Base-by-base conservation (phyloP, 352 stramenopile species). In the Pythium brachiatum region DNA sequence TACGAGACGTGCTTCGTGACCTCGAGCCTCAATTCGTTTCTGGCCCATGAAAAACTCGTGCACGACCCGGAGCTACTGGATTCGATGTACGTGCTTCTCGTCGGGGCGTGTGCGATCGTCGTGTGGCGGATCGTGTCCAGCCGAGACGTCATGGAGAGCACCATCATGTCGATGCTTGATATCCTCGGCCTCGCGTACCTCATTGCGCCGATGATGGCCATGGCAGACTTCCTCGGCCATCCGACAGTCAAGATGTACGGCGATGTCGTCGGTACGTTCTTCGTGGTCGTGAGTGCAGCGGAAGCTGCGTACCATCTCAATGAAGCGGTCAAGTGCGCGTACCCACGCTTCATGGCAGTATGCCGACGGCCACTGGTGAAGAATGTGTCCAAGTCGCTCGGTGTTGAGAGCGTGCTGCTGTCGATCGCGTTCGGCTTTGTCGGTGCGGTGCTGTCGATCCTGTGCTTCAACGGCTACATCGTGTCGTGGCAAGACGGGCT, bases 171-270 rank as follows among this genome's bases (percentile, higher is more conserved):
- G n/a, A 59, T 73, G 38, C 63, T 88, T 48, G 81, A 90, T 59
- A 78, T 81, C 3, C 54, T 86, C 38, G 78, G 75, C 0, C 43
- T 90, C 38, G 71, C 80, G 32, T 81, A 83, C 32, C 51, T 90
- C 46, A 69, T 81, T 9, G 57, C 75, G n/a, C 79, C 83, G n/a
- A 76, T 90, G 71, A 84, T 87, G 73, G 79, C 84, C 27, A 71
- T 83, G 13, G 66, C 75, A 0, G 79, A 87, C 57, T 79, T 86
- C 38, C 57, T 90, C 2, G 70, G 79, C 27, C 68, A 88, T 43
- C 79, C 79, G 2, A 36, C 70, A 26, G 67, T 78, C 1, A 55
- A 59, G 29, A 63, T 74, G 1, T 60, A 78, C 9, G 59, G 62
- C 13, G 68, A 72, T 53, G 59, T 82, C 16, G 63, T 88, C 27